phyloP scores from a whole-genome alignment of 2,329 filamentous ascomycete species.

The Fusarium sp. region DNA sequence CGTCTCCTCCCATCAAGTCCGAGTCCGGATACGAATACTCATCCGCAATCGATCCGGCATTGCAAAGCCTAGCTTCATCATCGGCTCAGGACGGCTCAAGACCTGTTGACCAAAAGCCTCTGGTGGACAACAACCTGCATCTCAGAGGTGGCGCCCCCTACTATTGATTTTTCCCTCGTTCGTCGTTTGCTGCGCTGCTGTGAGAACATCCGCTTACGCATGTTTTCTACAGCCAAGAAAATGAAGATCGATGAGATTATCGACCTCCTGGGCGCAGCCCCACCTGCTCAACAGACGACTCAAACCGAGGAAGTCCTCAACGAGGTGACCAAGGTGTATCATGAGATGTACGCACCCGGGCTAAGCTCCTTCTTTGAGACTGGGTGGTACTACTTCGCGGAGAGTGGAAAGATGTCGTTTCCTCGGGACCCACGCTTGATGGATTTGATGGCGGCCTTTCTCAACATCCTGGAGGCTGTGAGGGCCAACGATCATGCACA shows the following conservation, averaged over 20 bases:
- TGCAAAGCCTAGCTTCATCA: slow-evolving; percentile 57
- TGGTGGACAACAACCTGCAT: slow-evolving; percentile 49
- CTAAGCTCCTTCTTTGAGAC: slow-evolving; percentile 84
- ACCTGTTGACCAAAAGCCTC: slow-evolving; percentile 43
- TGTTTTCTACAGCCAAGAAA: slow-evolving; percentile 53
- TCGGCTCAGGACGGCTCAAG: slow-evolving; percentile 38
- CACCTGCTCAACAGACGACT: slow-evolving; percentile 65
- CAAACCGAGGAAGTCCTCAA: slow-evolving; percentile 64
- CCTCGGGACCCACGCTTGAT: slow-evolving; percentile 67
- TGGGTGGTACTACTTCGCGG: slow-evolving; percentile 76
- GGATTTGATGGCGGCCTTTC: slow-evolving; percentile 73
- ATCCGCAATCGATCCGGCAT: slow-evolving; percentile 72
- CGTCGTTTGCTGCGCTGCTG: slow-evolving; percentile 43
- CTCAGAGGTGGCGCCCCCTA: slow-evolving; percentile 63
- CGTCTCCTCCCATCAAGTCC: slow-evolving; percentile 48
- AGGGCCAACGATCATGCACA: slow-evolving; percentile 61
- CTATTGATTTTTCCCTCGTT: slow-evolving; percentile 48
- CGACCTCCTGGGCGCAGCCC: slow-evolving; percentile 66
- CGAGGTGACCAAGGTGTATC: slow-evolving; percentile 78
- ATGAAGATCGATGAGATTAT: slow-evolving; percentile 82
- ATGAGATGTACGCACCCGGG: slow-evolving; percentile 78
- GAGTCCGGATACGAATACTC: slow-evolving; percentile 65
- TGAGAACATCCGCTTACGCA: slow-evolving; percentile 46
- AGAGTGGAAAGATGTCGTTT: slow-evolving; percentile 58
- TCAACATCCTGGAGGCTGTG: slow-evolving; percentile 63